Evolutionary conservation across 768 basidiomycete species (phyloP), one percentile per base, ranked within the genome.

Genomic region (Termitomyces bulborhizus): DNA sequence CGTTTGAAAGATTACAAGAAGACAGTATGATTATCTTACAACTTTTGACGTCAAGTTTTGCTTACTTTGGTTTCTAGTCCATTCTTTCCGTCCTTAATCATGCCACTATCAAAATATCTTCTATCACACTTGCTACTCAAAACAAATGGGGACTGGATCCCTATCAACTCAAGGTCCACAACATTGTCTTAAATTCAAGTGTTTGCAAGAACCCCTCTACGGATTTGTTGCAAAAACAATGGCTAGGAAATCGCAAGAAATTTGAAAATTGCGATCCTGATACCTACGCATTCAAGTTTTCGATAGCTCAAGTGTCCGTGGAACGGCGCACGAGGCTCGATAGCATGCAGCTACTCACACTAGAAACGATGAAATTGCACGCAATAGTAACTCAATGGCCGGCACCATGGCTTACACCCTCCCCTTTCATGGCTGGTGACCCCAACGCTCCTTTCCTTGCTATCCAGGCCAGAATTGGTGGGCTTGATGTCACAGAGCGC

Each of bases 361-460:
- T 84, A 15, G 75, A 76, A 24, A 65, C 69, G 4, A 52, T 77
- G 15, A 60, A 71, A 34, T 57, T 80, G 26, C 68, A 76, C 46
- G 64, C 71, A 1, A 66, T 86, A 24, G 66, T 75, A 21, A 77
- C 77, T 3, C 82, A 84, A 65, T 90, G 85, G 86, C 83, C 85
- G 8, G 66, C 76, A 41, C 79, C 78, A n/a, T 79, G 79, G 72
- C 67, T 85, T 31, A 68, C 68, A 32, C 66, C 75, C 2, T 71
- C 77, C 21, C 70, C 76, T 0, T 81, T 84, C 60, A 65, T 85
- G 43, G 57, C 69, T 12, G 81, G 79, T 24, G 85, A 86, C 62
- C 78, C 83, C 8, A 84, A 84, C 63, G 73, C 77, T 9, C 76
- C 87, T 11, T 71, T 84, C 12, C 46, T 88, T 18, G 77, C 78